These are phyloP conservation scores for Rossbeevera mucosa DNA, from an alignment of 768 basidiomycete genomes.

Conservation along the genomic window DNA sequence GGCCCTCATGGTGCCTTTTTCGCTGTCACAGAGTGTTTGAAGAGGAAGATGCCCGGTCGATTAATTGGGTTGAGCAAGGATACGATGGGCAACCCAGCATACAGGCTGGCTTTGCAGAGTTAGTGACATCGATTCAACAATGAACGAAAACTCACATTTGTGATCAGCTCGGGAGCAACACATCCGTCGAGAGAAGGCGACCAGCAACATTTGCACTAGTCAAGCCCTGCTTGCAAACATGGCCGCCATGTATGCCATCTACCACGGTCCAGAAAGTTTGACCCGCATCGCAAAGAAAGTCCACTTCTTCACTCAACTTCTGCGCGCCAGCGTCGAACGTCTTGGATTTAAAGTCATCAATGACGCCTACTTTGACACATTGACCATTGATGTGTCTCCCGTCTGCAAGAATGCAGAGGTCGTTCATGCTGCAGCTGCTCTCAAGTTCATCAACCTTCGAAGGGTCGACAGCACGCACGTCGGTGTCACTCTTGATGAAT, in stretches of 20 bases:
- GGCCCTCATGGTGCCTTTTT: slow-evolving; percentile 98
- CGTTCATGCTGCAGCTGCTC: slow-evolving; percentile 65
- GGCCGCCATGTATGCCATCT: slow-evolving; percentile 98
- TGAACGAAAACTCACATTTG: slow-evolving; percentile 6
- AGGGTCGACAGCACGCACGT: slow-evolving; percentile 67
- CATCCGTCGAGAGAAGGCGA: slow-evolving; percentile 96
- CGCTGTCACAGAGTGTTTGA: slow-evolving; percentile 84
- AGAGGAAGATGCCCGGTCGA: slow-evolving; percentile 98
- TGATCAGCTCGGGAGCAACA: slow-evolving; percentile 86
- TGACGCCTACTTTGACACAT: slow-evolving; percentile 82
- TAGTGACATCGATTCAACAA: slow-evolving; percentile 28
- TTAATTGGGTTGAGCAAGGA: slow-evolving; percentile 90
- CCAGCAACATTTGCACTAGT: slow-evolving; percentile 96
- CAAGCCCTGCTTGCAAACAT: slow-evolving; percentile 98
- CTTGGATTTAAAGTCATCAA: slow-evolving; percentile 76
- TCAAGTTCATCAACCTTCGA: slow-evolving; percentile 79
- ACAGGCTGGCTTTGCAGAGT: slow-evolving; percentile 94
- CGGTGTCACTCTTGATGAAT: slow-evolving; percentile 92
- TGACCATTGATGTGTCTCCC: slow-evolving; percentile 70
- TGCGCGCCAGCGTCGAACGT: slow-evolving; percentile 59
- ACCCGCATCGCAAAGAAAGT: slow-evolving; percentile 83
- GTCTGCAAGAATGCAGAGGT: slow-evolving; percentile 51
- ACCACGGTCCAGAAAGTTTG: slow-evolving; percentile 89
- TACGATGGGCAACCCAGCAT: slow-evolving; percentile 77
- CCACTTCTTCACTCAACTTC: slow-evolving; percentile 79